Evolutionary conservation across 2,329 filamentous ascomycete species (phyloP).

Genomic region (Didymella lethalis): DNA sequence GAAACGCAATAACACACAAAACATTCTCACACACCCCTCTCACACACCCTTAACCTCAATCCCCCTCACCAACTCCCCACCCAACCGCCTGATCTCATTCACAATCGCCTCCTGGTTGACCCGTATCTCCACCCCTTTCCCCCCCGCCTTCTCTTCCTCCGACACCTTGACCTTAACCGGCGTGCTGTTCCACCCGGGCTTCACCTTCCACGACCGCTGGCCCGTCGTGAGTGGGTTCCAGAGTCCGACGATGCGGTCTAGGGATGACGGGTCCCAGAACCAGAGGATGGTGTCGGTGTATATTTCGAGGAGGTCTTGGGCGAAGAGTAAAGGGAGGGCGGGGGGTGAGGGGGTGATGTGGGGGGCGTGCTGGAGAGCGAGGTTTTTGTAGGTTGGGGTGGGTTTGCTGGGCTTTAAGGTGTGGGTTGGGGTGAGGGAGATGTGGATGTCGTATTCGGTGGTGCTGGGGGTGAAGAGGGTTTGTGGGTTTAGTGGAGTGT

Average conservation of each 20-base stretch:
- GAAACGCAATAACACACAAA: neutral
- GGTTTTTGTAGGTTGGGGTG: slow-evolving; percentile 76
- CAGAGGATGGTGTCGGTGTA: slow-evolving; percentile 79
- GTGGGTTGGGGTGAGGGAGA: slow-evolving; percentile 70
- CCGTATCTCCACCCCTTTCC: slow-evolving; percentile 58
- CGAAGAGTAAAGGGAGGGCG: slow-evolving; percentile 68
- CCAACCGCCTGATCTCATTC: slow-evolving; percentile 73
- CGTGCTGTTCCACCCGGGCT: slow-evolving; percentile 72
- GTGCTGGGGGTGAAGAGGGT: slow-evolving; percentile 76
- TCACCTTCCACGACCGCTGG: slow-evolving; percentile 71
- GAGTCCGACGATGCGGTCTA: slow-evolving; percentile 67
- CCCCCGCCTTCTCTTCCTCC: slow-evolving; percentile 49
- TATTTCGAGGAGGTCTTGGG: slow-evolving; percentile 70
- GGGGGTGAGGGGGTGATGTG: slow-evolving; percentile 54
- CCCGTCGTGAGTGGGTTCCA: slow-evolving; percentile 67
- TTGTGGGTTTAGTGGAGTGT: slow-evolving; percentile 52
- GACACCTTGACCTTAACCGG: slow-evolving; percentile 53
- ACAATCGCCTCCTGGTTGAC: slow-evolving; percentile 74
- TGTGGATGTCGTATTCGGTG: slow-evolving; percentile 83
- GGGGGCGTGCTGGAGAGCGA: slow-evolving; percentile 62
- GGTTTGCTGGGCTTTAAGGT: slow-evolving; percentile 42
- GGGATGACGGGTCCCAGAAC: slow-evolving; percentile 71
- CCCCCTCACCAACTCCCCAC: slow-evolving; percentile 64
- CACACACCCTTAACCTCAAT: slow-evolving; percentile 34
- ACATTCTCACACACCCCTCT: neutral